These are phyloP conservation scores for Pseudogymnoascus destructans DNA, from an alignment of 2,329 filamentous ascomycete genomes.

Conservation along the genomic window DNA sequence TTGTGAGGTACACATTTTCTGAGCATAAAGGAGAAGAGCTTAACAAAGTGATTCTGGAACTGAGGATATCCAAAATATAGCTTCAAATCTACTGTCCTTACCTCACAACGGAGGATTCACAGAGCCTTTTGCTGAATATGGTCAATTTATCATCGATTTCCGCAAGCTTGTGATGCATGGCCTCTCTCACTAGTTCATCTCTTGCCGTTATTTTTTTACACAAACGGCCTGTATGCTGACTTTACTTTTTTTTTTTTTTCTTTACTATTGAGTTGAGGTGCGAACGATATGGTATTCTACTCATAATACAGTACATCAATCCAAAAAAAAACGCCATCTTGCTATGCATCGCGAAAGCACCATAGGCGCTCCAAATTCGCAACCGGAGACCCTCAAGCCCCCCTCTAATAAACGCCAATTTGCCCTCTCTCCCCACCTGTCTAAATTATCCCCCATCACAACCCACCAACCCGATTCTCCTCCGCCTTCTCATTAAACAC, in stretches of 20 bases:
- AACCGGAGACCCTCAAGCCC: not conserved
- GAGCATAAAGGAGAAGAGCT: not conserved
- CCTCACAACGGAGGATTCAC: not conserved
- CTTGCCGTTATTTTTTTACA: not conserved
- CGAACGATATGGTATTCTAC: conserved; percentile 8
- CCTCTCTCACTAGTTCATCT: not conserved
- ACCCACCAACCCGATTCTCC: conserved; percentile 13
- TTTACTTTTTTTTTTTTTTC: not conserved
- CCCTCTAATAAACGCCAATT: conserved; percentile 1
- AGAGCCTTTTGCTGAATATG: not conserved
- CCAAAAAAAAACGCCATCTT: not conserved
- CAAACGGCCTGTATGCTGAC: not conserved
- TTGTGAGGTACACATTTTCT: too few species aligned
- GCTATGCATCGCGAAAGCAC: not conserved
- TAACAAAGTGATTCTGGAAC: not conserved
- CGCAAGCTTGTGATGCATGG: not conserved
- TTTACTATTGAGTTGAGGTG: not conserved
- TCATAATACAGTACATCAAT: not conserved
- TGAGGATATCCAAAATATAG: not conserved
- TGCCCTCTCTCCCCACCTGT: not conserved
- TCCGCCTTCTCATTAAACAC: conserved; percentile 50
- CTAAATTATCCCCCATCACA: not conserved
- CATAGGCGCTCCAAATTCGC: not conserved
- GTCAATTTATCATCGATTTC: not conserved
- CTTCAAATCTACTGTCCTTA: not conserved